Evolutionary conservation across 2,329 filamentous ascomycete genomes (phyloP).

Genomic region (Nannizziopsis barbatae): DNA sequence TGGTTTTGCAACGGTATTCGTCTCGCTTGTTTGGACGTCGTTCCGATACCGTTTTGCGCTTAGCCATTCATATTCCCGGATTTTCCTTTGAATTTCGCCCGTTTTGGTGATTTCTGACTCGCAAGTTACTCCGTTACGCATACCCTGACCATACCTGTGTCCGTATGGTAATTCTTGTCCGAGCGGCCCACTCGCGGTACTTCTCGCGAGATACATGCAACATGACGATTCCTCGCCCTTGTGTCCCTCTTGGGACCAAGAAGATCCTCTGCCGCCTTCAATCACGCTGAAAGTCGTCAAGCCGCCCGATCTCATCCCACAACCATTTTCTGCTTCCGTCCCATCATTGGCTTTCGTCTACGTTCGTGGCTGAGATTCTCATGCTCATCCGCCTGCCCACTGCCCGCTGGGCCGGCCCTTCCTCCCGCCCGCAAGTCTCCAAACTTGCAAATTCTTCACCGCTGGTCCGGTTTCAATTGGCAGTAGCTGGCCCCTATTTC

Average conservation of each 20-base stretch:
- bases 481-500: not conserved
- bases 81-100: not conserved
- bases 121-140: not conserved
- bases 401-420: constrained; percentile 19
- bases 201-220: not conserved
- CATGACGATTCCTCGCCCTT: not conserved
- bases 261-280: not conserved
- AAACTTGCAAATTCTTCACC: constrained; percentile 12
- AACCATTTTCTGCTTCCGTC: too few species aligned
- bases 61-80: constrained; percentile 10
- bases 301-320: too few species aligned
- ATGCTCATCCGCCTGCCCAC: not conserved
- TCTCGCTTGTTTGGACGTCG: constrained; percentile 2
- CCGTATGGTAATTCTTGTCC: constrained; percentile 1
- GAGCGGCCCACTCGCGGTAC: not conserved
- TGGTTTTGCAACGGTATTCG: not conserved
- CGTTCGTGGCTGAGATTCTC: not conserved
- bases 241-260: not conserved
- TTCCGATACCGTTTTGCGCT: constrained; percentile 4
- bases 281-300: too few species aligned
- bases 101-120: constrained; percentile 3
- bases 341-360: not conserved
- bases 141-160: not conserved
- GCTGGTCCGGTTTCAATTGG: constrained; percentile 6
- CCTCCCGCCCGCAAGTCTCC: constrained; percentile 17